These are phyloP conservation scores for Zygoascus meyerae DNA, from an alignment of 1,139 yeast species.

Conservation along the genomic window DNA sequence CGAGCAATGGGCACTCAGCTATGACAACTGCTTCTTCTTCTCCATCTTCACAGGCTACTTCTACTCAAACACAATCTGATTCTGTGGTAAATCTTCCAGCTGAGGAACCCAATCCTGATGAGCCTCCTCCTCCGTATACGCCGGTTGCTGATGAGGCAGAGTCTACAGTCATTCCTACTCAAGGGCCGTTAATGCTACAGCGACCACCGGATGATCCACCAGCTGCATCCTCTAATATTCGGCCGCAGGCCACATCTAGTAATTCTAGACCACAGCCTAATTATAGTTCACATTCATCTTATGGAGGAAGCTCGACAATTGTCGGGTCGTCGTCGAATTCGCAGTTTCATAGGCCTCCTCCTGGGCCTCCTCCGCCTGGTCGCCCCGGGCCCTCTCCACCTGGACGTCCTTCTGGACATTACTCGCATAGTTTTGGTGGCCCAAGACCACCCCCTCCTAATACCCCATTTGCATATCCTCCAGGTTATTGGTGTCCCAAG, in stretches of 20 bases:
- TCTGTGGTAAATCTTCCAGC: constrained; percentile 16
- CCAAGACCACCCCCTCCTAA: constrained; percentile 19
- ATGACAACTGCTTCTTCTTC: neutral
- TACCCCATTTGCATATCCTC: constrained; percentile 68
- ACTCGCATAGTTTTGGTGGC: constrained; percentile 12
- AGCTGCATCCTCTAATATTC: constrained; percentile 4
- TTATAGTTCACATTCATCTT: neutral
- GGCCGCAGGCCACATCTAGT: neutral
- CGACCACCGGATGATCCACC: constrained; percentile 6
- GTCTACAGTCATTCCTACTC: constrained; percentile 17
- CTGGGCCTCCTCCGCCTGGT: constrained; percentile 10
- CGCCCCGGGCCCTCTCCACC: constrained; percentile 12
- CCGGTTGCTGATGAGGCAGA: constrained; percentile 15
- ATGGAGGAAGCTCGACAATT: neutral
- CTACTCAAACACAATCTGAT: neutral
- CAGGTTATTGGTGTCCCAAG: constrained; percentile 53
- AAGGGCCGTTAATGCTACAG: constrained; percentile 12
- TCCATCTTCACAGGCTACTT: neutral
- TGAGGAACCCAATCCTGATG: constrained; percentile 20
- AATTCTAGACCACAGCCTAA: constrained; percentile 5
- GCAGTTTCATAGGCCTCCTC: constrained; percentile 6
- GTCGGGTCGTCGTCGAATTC: neutral
- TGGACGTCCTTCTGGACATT: constrained; percentile 15
- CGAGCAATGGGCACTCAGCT: neutral
- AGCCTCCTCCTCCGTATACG: constrained; percentile 27